phyloP scores from a whole-genome alignment of 768 basidiomycete species.

The Termitomyces sp. region DNA sequence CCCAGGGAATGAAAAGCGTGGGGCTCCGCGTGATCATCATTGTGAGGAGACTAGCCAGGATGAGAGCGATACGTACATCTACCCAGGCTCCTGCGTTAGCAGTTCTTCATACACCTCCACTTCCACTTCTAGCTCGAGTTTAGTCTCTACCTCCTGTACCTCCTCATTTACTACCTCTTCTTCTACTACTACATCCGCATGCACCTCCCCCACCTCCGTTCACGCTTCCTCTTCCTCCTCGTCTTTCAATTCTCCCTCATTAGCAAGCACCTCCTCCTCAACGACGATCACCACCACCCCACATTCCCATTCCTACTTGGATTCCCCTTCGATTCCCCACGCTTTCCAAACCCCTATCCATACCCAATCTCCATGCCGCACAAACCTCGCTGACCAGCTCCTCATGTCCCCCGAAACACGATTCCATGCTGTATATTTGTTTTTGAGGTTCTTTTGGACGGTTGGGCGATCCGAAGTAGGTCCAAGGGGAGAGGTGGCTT shows the following conservation, averaged over 20 bases:
- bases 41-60: not conserved
- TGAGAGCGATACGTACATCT: not conserved
- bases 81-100: not conserved
- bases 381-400: slow-evolving; percentile 49
- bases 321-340: not conserved
- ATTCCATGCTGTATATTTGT: slow-evolving; percentile 60
- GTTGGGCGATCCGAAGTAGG: slow-evolving; percentile 15
- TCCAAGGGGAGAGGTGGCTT: not conserved
- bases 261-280: not conserved
- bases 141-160: not conserved
- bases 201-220: not conserved
- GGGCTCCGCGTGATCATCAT: too few relatives aligned
- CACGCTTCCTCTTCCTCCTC: not conserved
- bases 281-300: slow-evolving; percentile 6
- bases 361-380: slow-evolving; percentile 7
- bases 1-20: not conserved
- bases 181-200: not conserved
- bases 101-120: not conserved
- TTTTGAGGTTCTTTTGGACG: slow-evolving; percentile 48
- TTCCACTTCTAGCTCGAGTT: not conserved
- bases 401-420: slow-evolving; percentile 49
- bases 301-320: not conserved
- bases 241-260: not conserved
- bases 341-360: slow-evolving; percentile 4
- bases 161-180: not conserved